Percentiles rank a stretch among this genome's conserved stretches.
Conservation (phyloP, 495 filamentous ascomycete genomes). For the Ramalina peruviana region DNA sequence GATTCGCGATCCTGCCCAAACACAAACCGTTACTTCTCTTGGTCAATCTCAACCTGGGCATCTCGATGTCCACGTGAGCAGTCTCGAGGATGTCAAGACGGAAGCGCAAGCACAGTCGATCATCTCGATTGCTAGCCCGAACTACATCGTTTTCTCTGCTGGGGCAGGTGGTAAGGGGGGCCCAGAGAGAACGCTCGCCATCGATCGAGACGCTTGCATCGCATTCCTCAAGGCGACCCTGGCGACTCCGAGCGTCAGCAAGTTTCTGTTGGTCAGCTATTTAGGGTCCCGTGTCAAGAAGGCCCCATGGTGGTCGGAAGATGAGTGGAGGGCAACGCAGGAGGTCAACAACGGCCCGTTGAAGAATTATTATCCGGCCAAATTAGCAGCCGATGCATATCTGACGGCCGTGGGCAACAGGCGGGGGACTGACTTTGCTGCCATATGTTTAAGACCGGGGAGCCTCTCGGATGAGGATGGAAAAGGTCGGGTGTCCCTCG, state of each 20-base stretch:
- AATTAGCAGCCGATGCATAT: slow-evolving; percentile 60
- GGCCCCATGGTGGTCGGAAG: slow-evolving; percentile 56
- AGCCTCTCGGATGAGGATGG: slow-evolving; percentile 42
- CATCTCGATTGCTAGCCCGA: slow-evolving; percentile 42
- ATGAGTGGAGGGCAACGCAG: slow-evolving; percentile 35
- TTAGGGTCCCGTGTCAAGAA: slow-evolving; percentile 41
- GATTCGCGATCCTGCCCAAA: slow-evolving; percentile 57
- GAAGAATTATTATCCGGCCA: slow-evolving; percentile 57
- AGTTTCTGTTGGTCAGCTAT: slow-evolving; percentile 65
- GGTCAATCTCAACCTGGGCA: slow-evolving; percentile 36
- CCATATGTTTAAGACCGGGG: slow-evolving; percentile 58
- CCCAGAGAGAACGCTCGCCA: slow-evolving; percentile 41
- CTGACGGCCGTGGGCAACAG: slow-evolving; percentile 42
- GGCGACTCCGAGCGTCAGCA: slow-evolving; percentile 42
- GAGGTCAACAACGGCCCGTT: slow-evolving; percentile 40
- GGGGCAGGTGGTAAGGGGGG: slow-evolving; percentile 68
- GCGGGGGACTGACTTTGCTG: slow-evolving; percentile 36
- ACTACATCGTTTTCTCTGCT: slow-evolving; percentile 74
- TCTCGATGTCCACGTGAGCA: slow-evolving; percentile 47
- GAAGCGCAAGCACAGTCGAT: slow-evolving; percentile 46
- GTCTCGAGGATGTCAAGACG: slow-evolving; percentile 54
- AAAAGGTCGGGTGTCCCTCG: slow-evolving; percentile 48
- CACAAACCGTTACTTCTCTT: slow-evolving; percentile 44
- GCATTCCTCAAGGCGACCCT: slow-evolving; percentile 58
- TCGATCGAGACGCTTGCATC: slow-evolving; percentile 55